These are phyloP conservation scores for Apophysomyces ossiformis DNA, from an alignment of 371 early-diverging fungal species.

Conservation along the genomic window DNA sequence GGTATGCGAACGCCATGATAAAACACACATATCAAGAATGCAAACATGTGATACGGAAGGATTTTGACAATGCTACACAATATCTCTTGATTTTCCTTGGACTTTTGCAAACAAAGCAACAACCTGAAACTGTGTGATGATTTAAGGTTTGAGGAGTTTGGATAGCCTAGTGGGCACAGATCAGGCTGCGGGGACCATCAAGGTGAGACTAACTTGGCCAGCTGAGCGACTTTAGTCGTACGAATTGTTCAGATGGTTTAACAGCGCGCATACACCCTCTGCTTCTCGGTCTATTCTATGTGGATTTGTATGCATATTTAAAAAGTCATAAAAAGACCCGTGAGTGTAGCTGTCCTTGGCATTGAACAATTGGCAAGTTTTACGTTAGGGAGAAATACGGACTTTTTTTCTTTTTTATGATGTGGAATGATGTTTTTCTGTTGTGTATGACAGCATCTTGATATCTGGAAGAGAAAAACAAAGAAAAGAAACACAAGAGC, in stretches of 20 bases:
- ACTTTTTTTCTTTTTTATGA: constrained; percentile 4
- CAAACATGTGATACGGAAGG: not conserved
- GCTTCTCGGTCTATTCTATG: not conserved
- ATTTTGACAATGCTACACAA: constrained; percentile 9
- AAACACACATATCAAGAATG: not conserved
- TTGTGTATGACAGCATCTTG: not conserved
- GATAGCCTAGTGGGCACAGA: constrained; percentile 1
- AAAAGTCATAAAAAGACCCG: not conserved
- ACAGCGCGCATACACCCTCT: not conserved
- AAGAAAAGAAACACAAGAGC: not conserved
- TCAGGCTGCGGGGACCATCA: constrained; percentile 2
- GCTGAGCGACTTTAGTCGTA: constrained; percentile 1
- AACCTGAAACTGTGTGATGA: constrained; percentile 11
- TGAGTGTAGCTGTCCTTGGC: not conserved
- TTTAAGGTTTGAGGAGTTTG: constrained; percentile 2
- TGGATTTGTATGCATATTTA: not conserved
- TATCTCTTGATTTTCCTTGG: constrained; percentile 9
- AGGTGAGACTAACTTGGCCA: constrained; percentile 6
- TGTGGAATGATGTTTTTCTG: constrained; percentile 11
- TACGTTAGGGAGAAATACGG: too few relatives aligned
- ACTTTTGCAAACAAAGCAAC: constrained; percentile 3
- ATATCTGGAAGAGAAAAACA: too few relatives aligned
- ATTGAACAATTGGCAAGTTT: not conserved
- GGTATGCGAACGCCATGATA: constrained; percentile 19
- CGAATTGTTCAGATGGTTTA: constrained; percentile 3